phyloP scores from a whole-genome alignment of 345 rosid species.

The Euphorbia tirucalli region DNA sequence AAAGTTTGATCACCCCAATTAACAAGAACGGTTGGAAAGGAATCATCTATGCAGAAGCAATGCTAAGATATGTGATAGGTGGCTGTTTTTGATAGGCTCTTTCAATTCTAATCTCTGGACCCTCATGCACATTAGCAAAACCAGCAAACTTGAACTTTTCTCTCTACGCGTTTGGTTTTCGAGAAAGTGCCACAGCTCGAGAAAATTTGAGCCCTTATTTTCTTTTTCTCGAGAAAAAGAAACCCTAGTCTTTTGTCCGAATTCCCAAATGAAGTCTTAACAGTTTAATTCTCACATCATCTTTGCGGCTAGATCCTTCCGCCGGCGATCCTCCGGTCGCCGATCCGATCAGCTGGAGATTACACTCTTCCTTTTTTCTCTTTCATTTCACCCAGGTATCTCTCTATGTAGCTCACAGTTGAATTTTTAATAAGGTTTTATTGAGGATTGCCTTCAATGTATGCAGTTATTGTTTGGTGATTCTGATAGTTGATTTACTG shows the following conservation, averaged over 20 bases:
- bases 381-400: slow-evolving; percentile 17
- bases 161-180: slow-evolving; percentile 41
- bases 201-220: slow-evolving; percentile 31
- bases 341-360: slow-evolving; percentile 6
- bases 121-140: not conserved
- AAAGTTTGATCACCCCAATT: too few species aligned
- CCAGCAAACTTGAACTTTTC: slow-evolving; percentile 21
- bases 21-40: too few species aligned
- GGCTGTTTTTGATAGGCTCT: slow-evolving; percentile 18
- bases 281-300: slow-evolving; percentile 1
- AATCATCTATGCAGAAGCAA: not conserved
- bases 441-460: not conserved
- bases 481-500: not conserved
- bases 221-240: slow-evolving; percentile 16
- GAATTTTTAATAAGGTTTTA: not conserved
- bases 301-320: slow-evolving; percentile 9
- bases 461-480: not conserved
- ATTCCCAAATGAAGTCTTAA: slow-evolving; percentile 13
- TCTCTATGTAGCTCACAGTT: not conserved
- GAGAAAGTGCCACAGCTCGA: slow-evolving; percentile 41
- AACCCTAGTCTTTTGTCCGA: slow-evolving; percentile 30
- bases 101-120: not conserved
- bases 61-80: slow-evolving; percentile 6
- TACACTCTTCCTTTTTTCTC: not conserved
- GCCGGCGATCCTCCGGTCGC: slow-evolving; percentile 23